These are phyloP conservation scores for Salix udensis DNA, from an alignment of 345 rosid species.

Conservation along the genomic window DNA sequence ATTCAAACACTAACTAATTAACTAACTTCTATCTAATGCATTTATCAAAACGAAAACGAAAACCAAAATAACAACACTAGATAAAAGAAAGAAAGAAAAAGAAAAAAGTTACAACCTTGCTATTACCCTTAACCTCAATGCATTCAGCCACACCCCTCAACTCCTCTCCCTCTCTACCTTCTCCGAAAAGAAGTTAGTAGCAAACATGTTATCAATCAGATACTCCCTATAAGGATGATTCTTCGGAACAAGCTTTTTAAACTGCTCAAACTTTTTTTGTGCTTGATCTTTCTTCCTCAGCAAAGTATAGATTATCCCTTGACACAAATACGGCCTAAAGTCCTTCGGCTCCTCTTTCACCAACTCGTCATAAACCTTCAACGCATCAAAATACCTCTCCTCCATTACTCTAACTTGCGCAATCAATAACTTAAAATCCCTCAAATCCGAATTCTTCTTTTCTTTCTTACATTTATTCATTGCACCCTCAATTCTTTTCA, in stretches of 20 bases:
- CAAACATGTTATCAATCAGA: constrained; percentile 70
- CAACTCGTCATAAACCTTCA: constrained; percentile 74
- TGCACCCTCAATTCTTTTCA: constrained; percentile 57
- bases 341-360: constrained; percentile 89
- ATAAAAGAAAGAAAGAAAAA: not conserved
- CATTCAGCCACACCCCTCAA: constrained; percentile 1
- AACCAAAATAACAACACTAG: not conserved
- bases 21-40: not conserved
- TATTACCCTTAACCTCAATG: not conserved
- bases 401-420: constrained; percentile 77
- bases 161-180: constrained; percentile 29
- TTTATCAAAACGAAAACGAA: not conserved
- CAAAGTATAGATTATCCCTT: constrained; percentile 75
- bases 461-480: constrained; percentile 75
- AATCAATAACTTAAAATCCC: constrained; percentile 75
- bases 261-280: constrained; percentile 77
- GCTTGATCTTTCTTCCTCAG: constrained; percentile 77
- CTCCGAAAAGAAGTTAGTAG: constrained; percentile 57
- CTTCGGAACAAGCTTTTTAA: constrained; percentile 67
- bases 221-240: constrained; percentile 86
- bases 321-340: constrained; percentile 87
- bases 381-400: constrained; percentile 59
- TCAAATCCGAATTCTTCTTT: constrained; percentile 50
- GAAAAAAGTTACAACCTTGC: not conserved
- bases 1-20: not conserved